phyloP scores from a whole-genome alignment of 441 rosid species.

The Biscutella laevigata region DNA sequence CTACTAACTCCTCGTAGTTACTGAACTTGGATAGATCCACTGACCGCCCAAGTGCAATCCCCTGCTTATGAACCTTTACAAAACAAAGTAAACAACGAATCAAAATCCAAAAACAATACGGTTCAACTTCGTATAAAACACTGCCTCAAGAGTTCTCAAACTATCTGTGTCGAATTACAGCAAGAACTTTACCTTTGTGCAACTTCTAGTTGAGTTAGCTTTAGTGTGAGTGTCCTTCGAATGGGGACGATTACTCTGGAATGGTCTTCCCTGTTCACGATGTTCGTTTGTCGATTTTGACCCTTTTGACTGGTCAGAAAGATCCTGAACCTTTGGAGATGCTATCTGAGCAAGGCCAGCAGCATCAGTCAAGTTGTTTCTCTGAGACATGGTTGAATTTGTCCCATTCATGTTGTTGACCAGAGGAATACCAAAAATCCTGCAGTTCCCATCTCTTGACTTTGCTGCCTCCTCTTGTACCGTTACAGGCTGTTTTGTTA shows the following conservation, averaged over 20 bases:
- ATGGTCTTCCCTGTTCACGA: constrained; percentile 40
- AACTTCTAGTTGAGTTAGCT: constrained; percentile 57
- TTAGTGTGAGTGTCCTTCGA: constrained; percentile 40
- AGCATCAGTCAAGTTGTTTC: constrained; percentile 27
- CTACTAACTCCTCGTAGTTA: constrained; percentile 65
- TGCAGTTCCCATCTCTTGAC: constrained; percentile 54
- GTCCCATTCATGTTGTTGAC: constrained; percentile 34
- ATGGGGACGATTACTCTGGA: constrained; percentile 29
- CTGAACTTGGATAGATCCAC: constrained; percentile 84
- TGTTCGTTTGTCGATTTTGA: constrained; percentile 37
- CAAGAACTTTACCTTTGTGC: constrained; percentile 48
- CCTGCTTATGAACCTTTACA: constrained; percentile 90
- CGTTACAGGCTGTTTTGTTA: constrained; percentile 22
- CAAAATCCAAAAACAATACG: no score
- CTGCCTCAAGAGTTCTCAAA: background rate
- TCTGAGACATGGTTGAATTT: constrained; percentile 29
- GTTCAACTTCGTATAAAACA: no score
- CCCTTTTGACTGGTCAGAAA: constrained; percentile 44
- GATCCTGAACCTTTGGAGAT: constrained; percentile 28
- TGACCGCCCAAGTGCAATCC: constrained; percentile 87
- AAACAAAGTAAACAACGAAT: no score
- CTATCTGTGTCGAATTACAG: background rate
- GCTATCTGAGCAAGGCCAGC: constrained; percentile 15
- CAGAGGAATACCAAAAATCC: constrained; percentile 83
- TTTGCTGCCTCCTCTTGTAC: constrained; percentile 41